A percentile compares a stretch with the other conserved stretches of the same genome.
These are phyloP conservation scores for Trypanosoma cruzi DNA, from an alignment of 208 protist species.

Conservation along the genomic window DNA sequence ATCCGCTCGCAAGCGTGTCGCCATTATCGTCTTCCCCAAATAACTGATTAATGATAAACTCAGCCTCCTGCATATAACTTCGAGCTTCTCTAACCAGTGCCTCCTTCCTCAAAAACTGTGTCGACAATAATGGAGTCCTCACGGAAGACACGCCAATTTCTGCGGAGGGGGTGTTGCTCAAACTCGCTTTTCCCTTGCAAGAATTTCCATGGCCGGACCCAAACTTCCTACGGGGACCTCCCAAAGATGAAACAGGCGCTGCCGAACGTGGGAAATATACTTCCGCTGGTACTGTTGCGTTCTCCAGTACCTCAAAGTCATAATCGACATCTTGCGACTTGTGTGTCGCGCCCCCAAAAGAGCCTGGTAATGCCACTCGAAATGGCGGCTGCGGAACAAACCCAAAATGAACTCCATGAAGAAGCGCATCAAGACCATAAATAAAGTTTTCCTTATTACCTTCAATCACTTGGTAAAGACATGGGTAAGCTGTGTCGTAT, in stretches of 20 bases:
- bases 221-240: neutral
- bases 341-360: neutral
- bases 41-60: constrained; percentile 15
- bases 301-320: constrained; percentile 12
- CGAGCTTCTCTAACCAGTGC: neutral
- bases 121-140: no score
- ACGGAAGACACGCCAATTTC: no score
- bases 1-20: neutral
- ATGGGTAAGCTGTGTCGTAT: neutral
- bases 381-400: constrained; percentile 67
- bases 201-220: constrained; percentile 7
- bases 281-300: constrained; percentile 10
- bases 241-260: neutral
- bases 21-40: constrained; percentile 7
- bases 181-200: neutral
- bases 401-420: constrained; percentile 64
- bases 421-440: constrained; percentile 72
- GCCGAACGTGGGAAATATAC: constrained; percentile 11
- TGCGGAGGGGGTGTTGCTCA: no score
- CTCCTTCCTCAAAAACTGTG: constrained; percentile 11
- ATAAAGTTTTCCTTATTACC: constrained; percentile 9
- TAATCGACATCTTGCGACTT: constrained; percentile 11
- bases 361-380: constrained; percentile 18
- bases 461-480: neutral
- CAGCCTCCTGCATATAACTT: constrained; percentile 17